Conservation (phyloP, 179 eudicot genomes). For the Beta lomatogona region DNA sequence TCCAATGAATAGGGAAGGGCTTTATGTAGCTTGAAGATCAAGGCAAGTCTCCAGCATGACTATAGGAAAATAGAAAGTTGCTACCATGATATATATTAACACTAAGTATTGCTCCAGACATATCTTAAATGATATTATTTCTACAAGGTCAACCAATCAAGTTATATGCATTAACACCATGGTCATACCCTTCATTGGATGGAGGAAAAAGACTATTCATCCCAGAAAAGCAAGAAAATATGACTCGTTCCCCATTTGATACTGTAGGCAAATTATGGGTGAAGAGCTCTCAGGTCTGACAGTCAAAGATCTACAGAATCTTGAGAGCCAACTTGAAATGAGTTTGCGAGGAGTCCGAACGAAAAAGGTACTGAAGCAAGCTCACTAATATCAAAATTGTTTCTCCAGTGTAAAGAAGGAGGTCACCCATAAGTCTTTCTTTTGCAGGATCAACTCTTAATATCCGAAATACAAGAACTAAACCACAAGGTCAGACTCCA, state of each 20-base stretch:
- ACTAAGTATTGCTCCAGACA: not conserved
- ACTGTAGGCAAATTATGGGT: conserved; percentile 46
- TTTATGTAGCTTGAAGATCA: not conserved
- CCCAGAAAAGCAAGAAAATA: not conserved
- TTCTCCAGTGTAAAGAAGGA: not conserved
- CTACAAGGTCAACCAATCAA: not conserved
- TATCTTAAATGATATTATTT: not conserved
- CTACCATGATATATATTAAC: too few relatives aligned
- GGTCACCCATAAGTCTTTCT: conserved; percentile 13
- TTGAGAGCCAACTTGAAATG: conserved; percentile 46
- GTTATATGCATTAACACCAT: not conserved
- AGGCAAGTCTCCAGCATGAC: not conserved
- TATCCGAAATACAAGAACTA: conserved; percentile 68
- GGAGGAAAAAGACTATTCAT: not conserved
- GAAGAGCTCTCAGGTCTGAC: conserved; percentile 57
- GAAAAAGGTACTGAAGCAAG: conserved; percentile 36
- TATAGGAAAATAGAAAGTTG: not conserved
- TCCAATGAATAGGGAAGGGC: too few relatives aligned
- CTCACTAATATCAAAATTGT: not conserved
- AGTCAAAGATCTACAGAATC: conserved; percentile 43
- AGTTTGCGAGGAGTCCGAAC: conserved; percentile 47
- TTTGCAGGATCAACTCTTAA: conserved; percentile 69
- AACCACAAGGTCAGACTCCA: conserved; percentile 55
- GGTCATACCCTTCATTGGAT: too few relatives aligned
- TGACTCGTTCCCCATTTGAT: conserved; percentile 12